A percentile compares a stretch with the other conserved stretches of the same genome.
phyloP scores from a whole-genome alignment of 1,284 basidiomycete genomes.

The Trichosporon asahii region DNA sequence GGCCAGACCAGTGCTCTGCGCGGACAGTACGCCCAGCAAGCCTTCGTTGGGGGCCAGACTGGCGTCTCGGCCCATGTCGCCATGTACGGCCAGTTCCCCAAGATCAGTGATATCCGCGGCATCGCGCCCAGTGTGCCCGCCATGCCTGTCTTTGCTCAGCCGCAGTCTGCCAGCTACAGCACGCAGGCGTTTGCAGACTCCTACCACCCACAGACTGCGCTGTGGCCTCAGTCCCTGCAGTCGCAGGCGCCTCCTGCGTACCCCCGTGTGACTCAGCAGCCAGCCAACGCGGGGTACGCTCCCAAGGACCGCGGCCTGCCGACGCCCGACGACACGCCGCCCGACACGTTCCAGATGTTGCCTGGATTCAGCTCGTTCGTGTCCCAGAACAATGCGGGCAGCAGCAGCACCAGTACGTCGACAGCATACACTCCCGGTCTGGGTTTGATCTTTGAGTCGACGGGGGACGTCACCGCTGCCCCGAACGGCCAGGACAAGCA shows the following conservation, averaged over 20 bases:
- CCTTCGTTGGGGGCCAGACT: neutral
- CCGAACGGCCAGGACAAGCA: neutral
- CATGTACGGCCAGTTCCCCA: constrained; percentile 3
- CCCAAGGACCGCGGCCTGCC: neutral
- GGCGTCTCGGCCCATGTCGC: neutral
- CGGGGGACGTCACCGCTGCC: neutral
- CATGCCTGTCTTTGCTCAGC: neutral
- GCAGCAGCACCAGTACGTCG: neutral
- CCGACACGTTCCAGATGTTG: neutral
- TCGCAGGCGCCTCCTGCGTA: neutral
- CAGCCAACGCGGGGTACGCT: neutral
- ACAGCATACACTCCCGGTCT: neutral
- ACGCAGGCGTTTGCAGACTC: neutral
- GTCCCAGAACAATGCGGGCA: neutral
- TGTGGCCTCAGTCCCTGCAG: too few relatives aligned
- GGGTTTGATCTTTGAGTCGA: neutral
- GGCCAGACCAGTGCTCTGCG: neutral
- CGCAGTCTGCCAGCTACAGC: neutral
- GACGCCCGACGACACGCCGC: neutral
- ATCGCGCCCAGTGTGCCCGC: neutral
- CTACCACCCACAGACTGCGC: neutral
- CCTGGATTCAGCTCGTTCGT: neutral
- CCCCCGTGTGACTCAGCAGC: neutral
- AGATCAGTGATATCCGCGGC: constrained; percentile 1
- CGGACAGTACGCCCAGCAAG: neutral